These are phyloP conservation scores for Zanthoxylum bungeanum DNA, from an alignment of 345 rosid species.

Conservation along the genomic window DNA sequence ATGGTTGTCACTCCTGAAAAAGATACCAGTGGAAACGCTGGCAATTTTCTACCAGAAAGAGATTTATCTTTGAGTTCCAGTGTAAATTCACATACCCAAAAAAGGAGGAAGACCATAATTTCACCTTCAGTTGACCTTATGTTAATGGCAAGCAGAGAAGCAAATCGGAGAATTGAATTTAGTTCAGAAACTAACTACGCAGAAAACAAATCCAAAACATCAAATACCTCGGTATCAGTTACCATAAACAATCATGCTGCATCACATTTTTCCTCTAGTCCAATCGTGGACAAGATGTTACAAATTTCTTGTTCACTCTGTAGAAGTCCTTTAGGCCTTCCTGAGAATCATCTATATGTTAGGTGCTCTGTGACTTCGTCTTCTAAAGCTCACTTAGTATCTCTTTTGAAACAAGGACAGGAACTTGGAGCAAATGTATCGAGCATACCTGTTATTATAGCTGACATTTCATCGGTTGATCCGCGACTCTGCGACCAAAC, in stretches of 20 bases:
- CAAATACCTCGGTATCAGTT: conserved; percentile 8
- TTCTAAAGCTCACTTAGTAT: conserved; percentile 54
- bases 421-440: conserved; percentile 30
- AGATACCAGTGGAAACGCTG: conserved; percentile 25
- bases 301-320: conserved; percentile 64
- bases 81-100: conserved; percentile 62
- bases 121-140: conserved; percentile 36
- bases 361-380: conserved; percentile 49
- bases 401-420: conserved; percentile 44
- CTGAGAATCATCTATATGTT: conserved; percentile 51
- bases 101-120: conserved; percentile 48
- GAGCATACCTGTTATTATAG: conserved; percentile 50
- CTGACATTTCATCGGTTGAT: conserved; percentile 57
- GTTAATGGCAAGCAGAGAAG: conserved; percentile 24
- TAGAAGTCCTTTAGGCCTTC: conserved; percentile 58
- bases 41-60: conserved; percentile 36
- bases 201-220: conserved; percentile 28
- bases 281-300: conserved; percentile 41
- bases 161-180: conserved; percentile 52
- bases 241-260: conserved; percentile 7
- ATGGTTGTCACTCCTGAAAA: conserved; percentile 44
- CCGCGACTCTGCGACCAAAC: conserved; percentile 38
- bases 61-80: conserved; percentile 58
- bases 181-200: conserved; percentile 30
- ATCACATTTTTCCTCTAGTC: conserved; percentile 24